Conservation (phyloP, 2,329 filamentous ascomycete genomes). For the Aspergillus tamarii region DNA sequence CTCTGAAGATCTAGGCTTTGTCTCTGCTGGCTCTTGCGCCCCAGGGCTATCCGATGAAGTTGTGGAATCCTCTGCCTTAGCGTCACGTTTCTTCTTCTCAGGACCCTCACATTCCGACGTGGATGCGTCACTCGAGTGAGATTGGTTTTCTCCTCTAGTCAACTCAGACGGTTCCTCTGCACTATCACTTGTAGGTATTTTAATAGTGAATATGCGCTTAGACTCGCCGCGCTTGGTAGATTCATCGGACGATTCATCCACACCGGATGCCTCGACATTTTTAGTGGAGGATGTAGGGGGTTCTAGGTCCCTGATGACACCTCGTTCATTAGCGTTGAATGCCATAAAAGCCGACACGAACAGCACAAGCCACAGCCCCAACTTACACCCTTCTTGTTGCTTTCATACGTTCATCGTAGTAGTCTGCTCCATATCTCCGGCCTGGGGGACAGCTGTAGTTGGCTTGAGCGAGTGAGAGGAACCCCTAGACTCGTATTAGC, state of each 20-base stretch:
- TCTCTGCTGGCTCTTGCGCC: constrained; percentile 2
- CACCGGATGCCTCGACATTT: background rate
- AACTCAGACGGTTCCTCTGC: constrained; percentile 13
- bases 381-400: constrained; percentile 46
- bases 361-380: background rate
- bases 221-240: constrained; percentile 7
- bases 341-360: background rate
- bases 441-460: constrained; percentile 51
- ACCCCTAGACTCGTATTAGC: constrained; percentile 41
- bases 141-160: constrained; percentile 1
- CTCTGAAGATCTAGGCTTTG: constrained; percentile 24
- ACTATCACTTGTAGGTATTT: constrained; percentile 2
- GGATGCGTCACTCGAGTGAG: background rate
- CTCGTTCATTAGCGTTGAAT: constrained; percentile 3
- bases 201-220: constrained; percentile 18
- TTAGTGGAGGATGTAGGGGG: constrained; percentile 1
- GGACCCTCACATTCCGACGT: background rate
- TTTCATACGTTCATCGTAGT: constrained; percentile 56
- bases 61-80: background rate
- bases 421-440: constrained; percentile 52
- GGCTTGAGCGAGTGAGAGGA: constrained; percentile 52
- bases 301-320: constrained; percentile 18
- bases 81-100: background rate
- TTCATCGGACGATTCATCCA: background rate
- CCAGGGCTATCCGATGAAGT: constrained; percentile 6